Base-by-base conservation (phyloP, 371 early-diverging fungal genomes). In the Lichtheimia ornata region DNA sequence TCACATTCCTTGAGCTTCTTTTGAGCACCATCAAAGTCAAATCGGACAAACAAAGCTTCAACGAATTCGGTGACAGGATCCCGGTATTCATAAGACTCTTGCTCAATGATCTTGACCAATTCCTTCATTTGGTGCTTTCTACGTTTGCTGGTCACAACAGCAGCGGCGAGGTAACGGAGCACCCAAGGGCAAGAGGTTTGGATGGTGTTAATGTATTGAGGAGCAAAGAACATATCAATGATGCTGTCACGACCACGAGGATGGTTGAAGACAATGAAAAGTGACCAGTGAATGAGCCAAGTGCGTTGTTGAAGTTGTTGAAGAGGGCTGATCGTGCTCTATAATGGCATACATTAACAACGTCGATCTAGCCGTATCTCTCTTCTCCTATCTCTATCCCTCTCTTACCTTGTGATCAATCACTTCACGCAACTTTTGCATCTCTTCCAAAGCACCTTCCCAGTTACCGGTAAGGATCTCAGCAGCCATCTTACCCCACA, bases 191-290 rank as follows among this genome's bases (percentile, higher is more conserved):
- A 96, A 5, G 94, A 83, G 6, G 94, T 94, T 73, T 96, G 96
- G 65, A 97, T 96, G 22, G 96, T 92, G 87, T 93, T 96, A 81
- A 96, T 87, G 81, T 94, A 97, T 63, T 87, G 86, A 54, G 95
- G 92, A 57, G 88, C 88, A 74, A 96, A 84, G 82, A 95, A 93
- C 71, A 95, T 84, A 70, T 97, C 97, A 53, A 95, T 83, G 64
- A 96, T 88, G 60, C 85, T 91, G 73, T 97, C 97, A 58, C 93
- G 92, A 28, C 97, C 96, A 75, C 91, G 90, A 53, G 95, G 92
- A 75, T 97, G 96, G 82, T 96, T 96, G 84, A 97, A 97, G 82
- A 95, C 95, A 35, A 97, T 93, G 73, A 96, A 96, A 63, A 97
- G 81, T 25, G 94, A 91, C 96, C 97, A 96, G 84, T 96, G 96